Evolutionary conservation across 1,284 basidiomycete genomes (phyloP).

Genomic region (Schizophyllum commune): DNA sequence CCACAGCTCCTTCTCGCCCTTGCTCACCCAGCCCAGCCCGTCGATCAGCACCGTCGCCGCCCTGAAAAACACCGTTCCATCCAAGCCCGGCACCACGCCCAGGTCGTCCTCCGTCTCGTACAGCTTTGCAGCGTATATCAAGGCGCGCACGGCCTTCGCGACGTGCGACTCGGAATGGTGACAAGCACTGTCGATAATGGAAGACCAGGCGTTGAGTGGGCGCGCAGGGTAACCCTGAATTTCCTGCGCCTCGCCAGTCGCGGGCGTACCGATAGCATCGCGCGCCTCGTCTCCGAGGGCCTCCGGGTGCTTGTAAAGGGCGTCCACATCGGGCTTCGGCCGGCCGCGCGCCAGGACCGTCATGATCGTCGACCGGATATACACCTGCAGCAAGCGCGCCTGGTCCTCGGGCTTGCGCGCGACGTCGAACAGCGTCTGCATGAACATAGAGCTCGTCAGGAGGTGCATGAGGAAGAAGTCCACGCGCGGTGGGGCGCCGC

Average conservation of each 20-base stretch:
- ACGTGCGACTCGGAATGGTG: slow-evolving; percentile 58
- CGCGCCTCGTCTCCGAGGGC: neutral
- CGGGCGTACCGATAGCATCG: slow-evolving; percentile 17
- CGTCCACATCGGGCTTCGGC: slow-evolving; percentile 41
- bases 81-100: slow-evolving; percentile 35
- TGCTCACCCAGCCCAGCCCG: slow-evolving; percentile 52
- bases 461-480: slow-evolving; percentile 74
- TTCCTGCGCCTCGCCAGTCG: too few relatives aligned
- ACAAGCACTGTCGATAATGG: too few relatives aligned
- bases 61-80: slow-evolving; percentile 58
- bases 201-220: too few relatives aligned
- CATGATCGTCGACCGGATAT: slow-evolving; percentile 37
- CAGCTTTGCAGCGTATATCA: slow-evolving; percentile 41
- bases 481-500: slow-evolving; percentile 42
- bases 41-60: slow-evolving; percentile 58
- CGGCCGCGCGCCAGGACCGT: slow-evolving; percentile 45
- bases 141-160: slow-evolving; percentile 49
- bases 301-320: neutral
- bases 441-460: slow-evolving; percentile 54
- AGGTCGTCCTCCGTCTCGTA: slow-evolving; percentile 30
- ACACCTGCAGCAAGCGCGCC: slow-evolving; percentile 41
- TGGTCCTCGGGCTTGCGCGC: slow-evolving; percentile 31
- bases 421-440: slow-evolving; percentile 38
- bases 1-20: slow-evolving; percentile 36
- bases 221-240: too few relatives aligned